A percentile compares a stretch with the other conserved stretches of the same genome.
These are phyloP conservation scores for Waltergamsia citrina DNA, from an alignment of 2,329 filamentous ascomycete species.

Conservation along the genomic window DNA sequence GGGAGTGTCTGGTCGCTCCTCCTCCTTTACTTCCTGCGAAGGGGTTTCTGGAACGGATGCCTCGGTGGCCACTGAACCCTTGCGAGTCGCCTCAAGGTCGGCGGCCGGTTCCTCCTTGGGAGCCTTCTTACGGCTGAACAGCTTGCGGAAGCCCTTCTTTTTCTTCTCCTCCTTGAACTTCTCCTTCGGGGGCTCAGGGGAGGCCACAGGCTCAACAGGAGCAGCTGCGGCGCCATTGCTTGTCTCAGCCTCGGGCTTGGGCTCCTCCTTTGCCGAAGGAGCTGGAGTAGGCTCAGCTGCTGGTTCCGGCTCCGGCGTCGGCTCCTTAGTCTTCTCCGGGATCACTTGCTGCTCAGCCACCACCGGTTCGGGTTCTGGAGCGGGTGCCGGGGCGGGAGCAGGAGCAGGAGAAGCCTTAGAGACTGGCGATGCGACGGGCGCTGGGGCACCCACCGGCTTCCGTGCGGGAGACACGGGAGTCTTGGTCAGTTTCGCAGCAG, in stretches of 20 bases:
- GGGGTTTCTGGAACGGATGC: not conserved
- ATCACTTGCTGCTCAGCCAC: not conserved
- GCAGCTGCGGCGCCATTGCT: slow-evolving; percentile 21
- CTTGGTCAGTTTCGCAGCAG: not conserved
- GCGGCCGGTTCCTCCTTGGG: slow-evolving; percentile 42
- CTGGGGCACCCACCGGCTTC: not conserved
- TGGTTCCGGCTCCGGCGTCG: slow-evolving; percentile 1
- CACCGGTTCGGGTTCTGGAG: not conserved
- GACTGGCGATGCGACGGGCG: too few relatives aligned
- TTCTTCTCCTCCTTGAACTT: slow-evolving; percentile 32
- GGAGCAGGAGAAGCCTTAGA: too few relatives aligned
- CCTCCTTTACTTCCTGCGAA: not conserved
- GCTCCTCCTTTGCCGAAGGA: slow-evolving; percentile 14
- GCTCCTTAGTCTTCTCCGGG: not conserved
- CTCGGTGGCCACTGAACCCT: slow-evolving; percentile 4
- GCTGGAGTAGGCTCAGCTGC: slow-evolving; percentile 2
- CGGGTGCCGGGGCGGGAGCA: too few relatives aligned
- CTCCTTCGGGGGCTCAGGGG: slow-evolving; percentile 3
- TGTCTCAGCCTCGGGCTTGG: slow-evolving; percentile 1
- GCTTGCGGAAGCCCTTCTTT: slow-evolving; percentile 50
- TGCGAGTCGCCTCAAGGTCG: slow-evolving; percentile 36
- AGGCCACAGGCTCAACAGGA: not conserved
- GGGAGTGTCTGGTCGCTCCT: not conserved
- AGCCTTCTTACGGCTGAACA: slow-evolving; percentile 55
- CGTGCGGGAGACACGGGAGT: not conserved